Evolutionary conservation across 257 asterid genomes (phyloP).

Genomic region (Ballota nigra): DNA sequence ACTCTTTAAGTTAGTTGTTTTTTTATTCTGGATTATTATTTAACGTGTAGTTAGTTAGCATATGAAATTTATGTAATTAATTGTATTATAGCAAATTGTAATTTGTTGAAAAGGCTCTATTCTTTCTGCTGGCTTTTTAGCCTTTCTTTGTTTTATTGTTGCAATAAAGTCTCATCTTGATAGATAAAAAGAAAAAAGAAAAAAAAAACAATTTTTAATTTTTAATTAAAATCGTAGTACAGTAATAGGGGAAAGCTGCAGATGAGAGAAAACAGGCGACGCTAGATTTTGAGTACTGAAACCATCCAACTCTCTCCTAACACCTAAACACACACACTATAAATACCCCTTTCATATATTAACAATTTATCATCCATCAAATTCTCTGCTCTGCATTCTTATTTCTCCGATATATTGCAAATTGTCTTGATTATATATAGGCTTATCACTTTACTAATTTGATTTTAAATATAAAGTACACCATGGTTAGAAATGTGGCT

Average conservation of each 20-base stretch:
- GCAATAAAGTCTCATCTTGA: no score
- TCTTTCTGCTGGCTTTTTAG: no score
- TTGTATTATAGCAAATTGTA: not conserved
- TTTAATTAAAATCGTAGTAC: not conserved
- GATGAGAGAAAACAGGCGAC: conserved; percentile 6
- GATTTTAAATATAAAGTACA: not conserved
- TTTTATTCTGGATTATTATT: no score
- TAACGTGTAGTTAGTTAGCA: no score
- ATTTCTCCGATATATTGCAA: no score
- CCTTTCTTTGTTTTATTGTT: no score
- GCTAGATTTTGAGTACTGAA: conserved; percentile 10
- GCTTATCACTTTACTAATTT: not conserved
- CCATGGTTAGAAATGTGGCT: conserved; percentile 37
- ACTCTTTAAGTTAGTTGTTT: no score
- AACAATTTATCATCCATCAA: not conserved
- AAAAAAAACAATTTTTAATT: no score
- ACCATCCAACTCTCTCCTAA: conserved; percentile 22
- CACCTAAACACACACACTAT: not conserved
- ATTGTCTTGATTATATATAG: not conserved
- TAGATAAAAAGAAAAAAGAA: no score
- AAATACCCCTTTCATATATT: not conserved
- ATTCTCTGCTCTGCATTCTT: no score
- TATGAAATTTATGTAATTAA: not conserved
- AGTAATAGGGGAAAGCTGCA: not conserved
- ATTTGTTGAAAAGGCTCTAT: no score